Percentiles rank a stretch among this genome's conserved stretches.
Conservation (phyloP, 1,284 basidiomycete species). For the Neolentinus lepideus region DNA sequence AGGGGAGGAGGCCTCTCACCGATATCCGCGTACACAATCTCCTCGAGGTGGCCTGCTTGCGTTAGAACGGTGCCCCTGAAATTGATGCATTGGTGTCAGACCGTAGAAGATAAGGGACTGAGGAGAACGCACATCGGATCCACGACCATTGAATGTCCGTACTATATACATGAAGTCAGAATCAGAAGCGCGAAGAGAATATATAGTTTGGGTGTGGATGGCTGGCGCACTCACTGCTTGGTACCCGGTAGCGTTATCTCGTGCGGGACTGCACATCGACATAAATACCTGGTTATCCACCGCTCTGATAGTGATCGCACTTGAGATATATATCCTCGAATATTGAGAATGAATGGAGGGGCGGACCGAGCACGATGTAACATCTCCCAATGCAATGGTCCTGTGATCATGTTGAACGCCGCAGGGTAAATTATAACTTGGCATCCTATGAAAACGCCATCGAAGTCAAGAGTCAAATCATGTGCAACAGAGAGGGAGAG, state of each 20-base stretch:
- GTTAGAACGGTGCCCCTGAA: constrained; percentile 73
- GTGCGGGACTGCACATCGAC: constrained; percentile 92
- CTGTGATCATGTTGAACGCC: constrained; percentile 92
- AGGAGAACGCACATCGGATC: constrained; percentile 69
- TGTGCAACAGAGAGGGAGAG: neutral
- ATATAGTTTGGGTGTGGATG: too few species aligned
- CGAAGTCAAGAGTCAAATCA: neutral
- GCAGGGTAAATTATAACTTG: constrained; percentile 88
- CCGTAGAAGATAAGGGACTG: neutral
- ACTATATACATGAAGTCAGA: constrained; percentile 35
- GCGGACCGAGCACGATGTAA: constrained; percentile 78
- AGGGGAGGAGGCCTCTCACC: constrained; percentile 61
- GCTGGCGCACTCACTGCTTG: constrained; percentile 63
- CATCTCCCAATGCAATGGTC: constrained; percentile 95
- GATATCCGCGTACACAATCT: constrained; percentile 76
- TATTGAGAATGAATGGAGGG: too few species aligned
- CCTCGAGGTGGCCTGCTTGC: constrained; percentile 76
- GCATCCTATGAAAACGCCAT: constrained; percentile 77
- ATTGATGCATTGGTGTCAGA: constrained; percentile 8
- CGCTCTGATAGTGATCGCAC: constrained; percentile 45
- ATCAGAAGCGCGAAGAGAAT: neutral
- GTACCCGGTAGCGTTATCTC: constrained; percentile 75
- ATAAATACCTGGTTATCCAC: constrained; percentile 96
- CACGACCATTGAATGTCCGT: constrained; percentile 86
- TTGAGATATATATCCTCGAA: too few species aligned